These are phyloP conservation scores for Abrus pulchellus DNA, from an alignment of 306 rosid species.

Conservation along the genomic window DNA sequence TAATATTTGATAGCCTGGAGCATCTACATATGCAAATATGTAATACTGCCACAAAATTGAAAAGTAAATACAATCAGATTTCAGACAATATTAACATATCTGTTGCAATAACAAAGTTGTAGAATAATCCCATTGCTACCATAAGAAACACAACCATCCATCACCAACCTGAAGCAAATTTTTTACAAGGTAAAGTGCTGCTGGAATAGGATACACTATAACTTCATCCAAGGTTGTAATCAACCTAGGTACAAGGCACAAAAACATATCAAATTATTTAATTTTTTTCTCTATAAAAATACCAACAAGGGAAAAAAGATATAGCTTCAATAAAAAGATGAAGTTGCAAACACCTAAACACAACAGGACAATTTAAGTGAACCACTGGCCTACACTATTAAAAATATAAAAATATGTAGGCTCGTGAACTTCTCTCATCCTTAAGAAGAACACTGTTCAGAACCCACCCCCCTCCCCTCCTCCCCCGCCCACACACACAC, in stretches of 20 bases:
- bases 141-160: constrained; percentile 28
- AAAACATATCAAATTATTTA: constrained; percentile 11
- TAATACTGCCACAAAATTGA: constrained; percentile 76
- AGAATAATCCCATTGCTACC: constrained; percentile 14
- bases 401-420: not conserved
- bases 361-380: constrained; percentile 17
- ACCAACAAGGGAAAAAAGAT: constrained; percentile 16
- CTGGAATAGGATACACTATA: constrained; percentile 92
- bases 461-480: not conserved
- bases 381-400: constrained; percentile 19
- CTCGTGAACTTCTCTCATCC: not conserved
- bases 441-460: not conserved
- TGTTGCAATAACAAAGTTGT: constrained; percentile 20
- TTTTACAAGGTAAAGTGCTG: constrained; percentile 88
- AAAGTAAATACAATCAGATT: constrained; percentile 45
- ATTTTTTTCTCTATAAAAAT: constrained; percentile 27
- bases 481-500: not conserved
- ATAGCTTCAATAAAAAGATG: constrained; percentile 17
- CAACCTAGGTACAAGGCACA: constrained; percentile 67
- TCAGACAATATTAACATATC: constrained; percentile 35
- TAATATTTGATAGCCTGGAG: constrained; percentile 96
- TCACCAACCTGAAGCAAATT: constrained; percentile 92
- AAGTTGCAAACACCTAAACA: constrained; percentile 36
- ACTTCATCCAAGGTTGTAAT: constrained; percentile 86
- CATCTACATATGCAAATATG: constrained; percentile 95